Base-by-base conservation (phyloP, 2,329 filamentous ascomycete genomes). In the Xylaria sp. region DNA sequence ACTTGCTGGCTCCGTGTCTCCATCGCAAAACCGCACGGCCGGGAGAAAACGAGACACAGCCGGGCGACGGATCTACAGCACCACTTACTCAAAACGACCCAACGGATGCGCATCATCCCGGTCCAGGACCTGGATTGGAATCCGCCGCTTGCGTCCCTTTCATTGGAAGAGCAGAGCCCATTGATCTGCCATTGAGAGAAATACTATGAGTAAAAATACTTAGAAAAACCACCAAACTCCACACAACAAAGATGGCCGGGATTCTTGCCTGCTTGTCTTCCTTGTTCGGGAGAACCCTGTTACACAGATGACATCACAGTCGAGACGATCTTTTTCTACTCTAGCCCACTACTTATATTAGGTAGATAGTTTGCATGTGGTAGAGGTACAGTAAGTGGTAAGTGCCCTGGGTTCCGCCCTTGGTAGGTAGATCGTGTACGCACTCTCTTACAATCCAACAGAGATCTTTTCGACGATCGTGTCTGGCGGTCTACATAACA, bases 251-350 rank as follows among this genome's bases (percentile, higher is more conserved):
- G 17, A 17, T 3, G 21, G 48, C 48, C 14, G 21, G 48, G 48
- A 51, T 51, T 27, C 24, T 17, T 51, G 17, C 48, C 48, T 47
- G 42, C 42, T 47, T 47, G 51, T 51, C n/a, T 53, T 57, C 64
- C 64, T 24, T 63, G 64, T 32, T 51, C 27, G 54, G n/a, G 30
- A 36, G 34, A 67, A 67, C 64, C 59, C 58, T 67, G 64, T 45
- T 50, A 57, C 45, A 32, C 45, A 51, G n/a, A 66, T 68, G 65
- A 68, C 65, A 68, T 68, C 65, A 68, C 65, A 51, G 39, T 32
- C 19, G 24, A 61, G 39, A 32, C 36, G 56, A 67, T 64, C 51
- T 34, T 19, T 45, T 48, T 27, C 32, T 17, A 7, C 21, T 48
- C n/a, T 51, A n/a, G 51, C 17, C 24, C 59, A 34, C 32, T 54